Conservation (phyloP, 768 basidiomycete species). For the Gymnopilus junonius region DNA sequence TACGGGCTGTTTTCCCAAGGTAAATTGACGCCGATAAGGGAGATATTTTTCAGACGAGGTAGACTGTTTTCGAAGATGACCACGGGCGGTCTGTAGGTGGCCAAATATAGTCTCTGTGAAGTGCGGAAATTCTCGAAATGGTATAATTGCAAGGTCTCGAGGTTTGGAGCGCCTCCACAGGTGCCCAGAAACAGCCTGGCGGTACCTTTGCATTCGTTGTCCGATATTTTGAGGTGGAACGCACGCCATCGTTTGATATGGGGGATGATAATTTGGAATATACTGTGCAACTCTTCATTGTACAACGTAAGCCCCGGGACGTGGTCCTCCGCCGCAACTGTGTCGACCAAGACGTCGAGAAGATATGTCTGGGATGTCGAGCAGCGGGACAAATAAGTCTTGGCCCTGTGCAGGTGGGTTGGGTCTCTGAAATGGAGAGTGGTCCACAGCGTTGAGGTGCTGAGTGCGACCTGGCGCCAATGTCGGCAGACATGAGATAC, state of each 20-base stretch:
- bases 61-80: slow-evolving; percentile 56
- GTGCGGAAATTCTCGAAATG: slow-evolving; percentile 64
- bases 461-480: slow-evolving; percentile 60
- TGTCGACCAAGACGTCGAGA: slow-evolving; percentile 63
- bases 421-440: slow-evolving; percentile 57
- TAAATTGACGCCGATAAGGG: slow-evolving; percentile 68
- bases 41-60: slow-evolving; percentile 56
- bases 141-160: slow-evolving; percentile 65
- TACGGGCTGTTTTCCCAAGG: slow-evolving; percentile 58
- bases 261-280: slow-evolving; percentile 48
- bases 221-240: slow-evolving; percentile 63
- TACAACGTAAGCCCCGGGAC: slow-evolving; percentile 55
- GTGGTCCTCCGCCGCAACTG: slow-evolving; percentile 53
- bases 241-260: slow-evolving; percentile 59
- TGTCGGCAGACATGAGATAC: slow-evolving; percentile 62
- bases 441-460: slow-evolving; percentile 57
- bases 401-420: slow-evolving; percentile 52
- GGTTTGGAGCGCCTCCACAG: slow-evolving; percentile 56
- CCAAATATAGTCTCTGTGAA: slow-evolving; percentile 53
- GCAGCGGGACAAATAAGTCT: slow-evolving; percentile 46
- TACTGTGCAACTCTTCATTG: slow-evolving; percentile 48
- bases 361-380: slow-evolving; percentile 28
- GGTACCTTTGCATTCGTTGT: slow-evolving; percentile 58
- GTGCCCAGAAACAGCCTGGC: slow-evolving; percentile 54
- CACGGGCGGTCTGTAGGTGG: slow-evolving; percentile 63